A percentile compares a stretch with the other conserved stretches of the same genome.
These are phyloP conservation scores for Coemansia sp. DNA, from an alignment of 192 early-diverging fungal species.

Conservation along the genomic window DNA sequence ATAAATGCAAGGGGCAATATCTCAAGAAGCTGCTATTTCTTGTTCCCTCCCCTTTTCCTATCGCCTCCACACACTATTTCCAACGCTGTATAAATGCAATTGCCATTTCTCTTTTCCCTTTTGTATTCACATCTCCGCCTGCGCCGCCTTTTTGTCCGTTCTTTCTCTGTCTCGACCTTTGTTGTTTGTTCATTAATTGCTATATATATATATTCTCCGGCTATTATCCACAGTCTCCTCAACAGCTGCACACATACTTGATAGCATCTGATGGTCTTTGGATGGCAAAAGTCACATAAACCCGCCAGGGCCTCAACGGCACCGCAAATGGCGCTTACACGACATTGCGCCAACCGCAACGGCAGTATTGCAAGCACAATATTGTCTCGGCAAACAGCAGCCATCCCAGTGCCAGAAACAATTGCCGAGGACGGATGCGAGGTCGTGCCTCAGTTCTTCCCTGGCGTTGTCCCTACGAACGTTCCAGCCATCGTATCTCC, in stretches of 20 bases:
- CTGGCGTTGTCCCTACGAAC: conserved; percentile 17
- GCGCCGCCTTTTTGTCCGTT: neutral
- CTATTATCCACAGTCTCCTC: no score
- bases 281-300: conserved; percentile 22
- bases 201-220: no score
- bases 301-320: neutral
- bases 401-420: conserved; percentile 9
- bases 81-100: neutral
- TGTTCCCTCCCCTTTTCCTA: neutral
- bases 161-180: neutral
- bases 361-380: neutral
- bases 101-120: neutral
- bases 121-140: neutral
- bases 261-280: conserved; percentile 35
- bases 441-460: conserved; percentile 48
- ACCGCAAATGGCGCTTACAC: neutral
- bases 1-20: neutral
- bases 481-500: neutral
- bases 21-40: neutral
- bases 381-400: neutral
- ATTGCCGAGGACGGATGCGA: conserved; percentile 42
- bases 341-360: neutral
- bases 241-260: no score
- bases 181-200: neutral
- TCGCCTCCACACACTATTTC: neutral